These are phyloP conservation scores for Trifolium pratense DNA, from an alignment of 306 rosid species.

Conservation along the genomic window DNA sequence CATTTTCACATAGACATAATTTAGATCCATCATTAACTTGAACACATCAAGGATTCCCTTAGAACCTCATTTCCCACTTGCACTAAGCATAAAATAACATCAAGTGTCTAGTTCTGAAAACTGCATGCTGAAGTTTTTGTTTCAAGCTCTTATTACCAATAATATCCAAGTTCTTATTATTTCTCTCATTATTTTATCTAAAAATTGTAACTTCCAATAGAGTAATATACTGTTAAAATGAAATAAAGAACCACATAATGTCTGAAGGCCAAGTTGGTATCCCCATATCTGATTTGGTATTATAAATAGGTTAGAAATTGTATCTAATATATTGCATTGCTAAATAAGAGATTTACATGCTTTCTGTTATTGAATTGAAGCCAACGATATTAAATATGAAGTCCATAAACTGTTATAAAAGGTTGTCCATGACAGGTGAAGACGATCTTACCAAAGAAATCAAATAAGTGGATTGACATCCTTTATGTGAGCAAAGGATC, in stretches of 20 bases:
- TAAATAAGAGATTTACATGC: neutral
- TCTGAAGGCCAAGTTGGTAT: neutral
- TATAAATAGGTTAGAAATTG: neutral
- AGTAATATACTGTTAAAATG: neutral
- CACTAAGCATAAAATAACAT: constrained; percentile 22
- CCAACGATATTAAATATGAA: neutral
- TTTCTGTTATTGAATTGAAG: neutral
- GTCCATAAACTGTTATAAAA: neutral
- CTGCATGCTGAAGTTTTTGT: constrained; percentile 7
- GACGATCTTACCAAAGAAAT: neutral
- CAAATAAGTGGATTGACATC: neutral
- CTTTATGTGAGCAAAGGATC: neutral
- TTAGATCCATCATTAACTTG: no score
- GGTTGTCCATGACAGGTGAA: neutral
- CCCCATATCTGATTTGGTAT: neutral
- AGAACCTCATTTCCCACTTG: constrained; percentile 31
- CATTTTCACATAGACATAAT: no score
- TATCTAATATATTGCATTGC: neutral
- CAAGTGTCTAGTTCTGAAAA: constrained; percentile 17
- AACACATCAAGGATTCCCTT: neutral
- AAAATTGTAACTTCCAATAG: neutral
- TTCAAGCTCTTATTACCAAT: neutral
- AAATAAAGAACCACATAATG: neutral
- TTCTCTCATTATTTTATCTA: neutral
- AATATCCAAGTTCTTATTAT: neutral